Evolutionary conservation across 225 moss, liverwort and hornwort genomes (phyloP), one percentile per base, ranked within the genome.

Genomic region (Bryum argenteum): DNA sequence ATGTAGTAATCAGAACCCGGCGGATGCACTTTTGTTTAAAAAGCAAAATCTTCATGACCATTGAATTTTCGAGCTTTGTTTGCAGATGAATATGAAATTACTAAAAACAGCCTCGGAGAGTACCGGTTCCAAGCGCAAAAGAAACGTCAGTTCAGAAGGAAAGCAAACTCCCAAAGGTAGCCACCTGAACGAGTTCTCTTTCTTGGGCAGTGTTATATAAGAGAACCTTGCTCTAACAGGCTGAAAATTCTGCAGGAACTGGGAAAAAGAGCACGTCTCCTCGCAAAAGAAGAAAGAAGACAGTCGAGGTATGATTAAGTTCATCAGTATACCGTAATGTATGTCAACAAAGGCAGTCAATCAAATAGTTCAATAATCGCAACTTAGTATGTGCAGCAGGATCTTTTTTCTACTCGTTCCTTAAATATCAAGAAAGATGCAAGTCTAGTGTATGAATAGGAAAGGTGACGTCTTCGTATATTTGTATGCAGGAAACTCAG

Each of bases 141-240:
- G 81, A 33, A 78, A 66, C 69, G 39, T 44, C 66, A 44, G 21
- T 50, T 67, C 70, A 62, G 76, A 82, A 70, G 70, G 79, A 64
- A 82, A 85, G 42, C 77, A 48, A 75, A 64, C 45, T 58, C 41
- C 77, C 4, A 79, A 85, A 82, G 82, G 79, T 82, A 53, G 52
- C 63, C 71, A 54, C 45, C 48, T 59, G 77, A 67, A 18, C 45
- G 65, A 67, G 43, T 69, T 69, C 22, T 64, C 15, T 69, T 38
- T 63, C 18, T 21, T 56, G 56, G 58, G 23, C 71, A 38, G 67
- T 22, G 26, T 54, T 60, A 61, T 56, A 70, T 22, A 41, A 37
- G 22, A 28, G 66, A 43, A 70, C 51, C 57, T 65, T 69, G 2
- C 33, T 55, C 67, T 41, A 51, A 51, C 59, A 61, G 48, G 11